Evolutionary conservation across 169 alveolate genomes (phyloP), one percentile per base, ranked within the genome.

Genomic region (Plasmodium blacklocki): DNA sequence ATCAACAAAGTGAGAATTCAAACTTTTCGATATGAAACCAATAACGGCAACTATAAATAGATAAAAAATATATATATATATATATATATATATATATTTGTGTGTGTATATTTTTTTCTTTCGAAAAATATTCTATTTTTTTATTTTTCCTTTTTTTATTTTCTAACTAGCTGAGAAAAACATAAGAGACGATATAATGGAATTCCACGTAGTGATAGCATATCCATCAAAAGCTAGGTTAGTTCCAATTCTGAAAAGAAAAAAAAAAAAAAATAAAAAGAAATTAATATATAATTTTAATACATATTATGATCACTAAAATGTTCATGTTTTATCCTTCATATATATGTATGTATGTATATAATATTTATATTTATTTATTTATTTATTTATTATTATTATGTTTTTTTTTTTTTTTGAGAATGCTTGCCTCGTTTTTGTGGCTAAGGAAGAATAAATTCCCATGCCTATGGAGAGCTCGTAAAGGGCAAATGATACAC

Each of bases 391-490:
- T n/a, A n/a, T n/a, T n/a, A n/a, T n/a, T n/a, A n/a, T n/a, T n/a
- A n/a, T n/a, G n/a, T n/a, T n/a, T n/a, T n/a, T n/a, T n/a, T 15
- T 18, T 4, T 2, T 45, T 19, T 1, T 39, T 26, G n/a, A 26
- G 3, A 23, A 0, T 12, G 6, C 43, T 29, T 78, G 54, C 89
- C 89, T 63, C 4, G 96, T 89, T 67, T 89, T 91, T 3, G 93
- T 56, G 23, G 96, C 93, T 14, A 93, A 88, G 14, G 95, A 92
- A 21, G 95, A 63, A 92, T 93, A 93, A 9, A 92, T 89, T 1
- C 96, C 96, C 59, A 86, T 92, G 6, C 96, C 96, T n/a, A 93
- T 72, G 12, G 93, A 88, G 59, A 88, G 75, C 70, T 93, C 96
- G 78, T 93, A 93, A 54, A 93, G 76, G 43, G 95, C 92, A 29